A percentile compares a stretch with the other conserved stretches of the same genome.
These are phyloP conservation scores for Juglanconis oblonga DNA, from an alignment of 2,329 filamentous ascomycete species.

Conservation along the genomic window DNA sequence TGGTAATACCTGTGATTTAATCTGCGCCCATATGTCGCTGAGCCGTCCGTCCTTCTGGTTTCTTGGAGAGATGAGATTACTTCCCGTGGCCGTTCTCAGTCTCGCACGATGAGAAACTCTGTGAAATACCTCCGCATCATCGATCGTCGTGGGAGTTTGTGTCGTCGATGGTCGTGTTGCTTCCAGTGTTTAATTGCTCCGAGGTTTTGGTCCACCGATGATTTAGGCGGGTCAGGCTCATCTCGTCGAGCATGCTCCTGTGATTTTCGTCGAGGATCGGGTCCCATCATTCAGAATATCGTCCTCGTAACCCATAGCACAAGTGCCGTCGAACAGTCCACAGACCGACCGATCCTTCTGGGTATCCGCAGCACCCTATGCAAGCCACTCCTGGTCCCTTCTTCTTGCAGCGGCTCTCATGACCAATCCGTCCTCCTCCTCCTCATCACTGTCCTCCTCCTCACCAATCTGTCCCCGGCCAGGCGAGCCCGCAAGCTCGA, in stretches of 20 bases:
- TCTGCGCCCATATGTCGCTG: not conserved
- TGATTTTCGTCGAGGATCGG: too few relatives aligned
- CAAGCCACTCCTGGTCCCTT: conserved; percentile 59
- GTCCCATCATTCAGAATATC: too few relatives aligned
- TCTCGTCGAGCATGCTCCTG: too few relatives aligned
- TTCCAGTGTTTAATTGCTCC: not conserved
- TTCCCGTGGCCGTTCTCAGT: not conserved
- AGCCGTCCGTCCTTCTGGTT: not conserved
- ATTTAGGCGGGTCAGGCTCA: too few relatives aligned
- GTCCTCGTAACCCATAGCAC: too few relatives aligned
- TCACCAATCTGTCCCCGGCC: conserved; percentile 29
- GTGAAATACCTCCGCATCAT: not conserved
- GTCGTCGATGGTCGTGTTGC: not conserved
- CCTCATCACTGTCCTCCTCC: conserved; percentile 43
- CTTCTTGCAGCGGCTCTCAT: conserved; percentile 57
- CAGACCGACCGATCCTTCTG: not conserved
- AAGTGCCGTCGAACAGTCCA: not conserved
- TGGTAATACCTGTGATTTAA: not conserved
- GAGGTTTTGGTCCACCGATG: too few relatives aligned
- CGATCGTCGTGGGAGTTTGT: not conserved
- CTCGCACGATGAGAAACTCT: not conserved
- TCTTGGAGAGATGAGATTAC: not conserved
- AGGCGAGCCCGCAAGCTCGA: conserved; percentile 11
- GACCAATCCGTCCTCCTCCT: conserved; percentile 54
- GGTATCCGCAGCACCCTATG: conserved; percentile 29